Evolutionary conservation across 345 rosid species (phyloP).

Genomic region (Mangifera indica): DNA sequence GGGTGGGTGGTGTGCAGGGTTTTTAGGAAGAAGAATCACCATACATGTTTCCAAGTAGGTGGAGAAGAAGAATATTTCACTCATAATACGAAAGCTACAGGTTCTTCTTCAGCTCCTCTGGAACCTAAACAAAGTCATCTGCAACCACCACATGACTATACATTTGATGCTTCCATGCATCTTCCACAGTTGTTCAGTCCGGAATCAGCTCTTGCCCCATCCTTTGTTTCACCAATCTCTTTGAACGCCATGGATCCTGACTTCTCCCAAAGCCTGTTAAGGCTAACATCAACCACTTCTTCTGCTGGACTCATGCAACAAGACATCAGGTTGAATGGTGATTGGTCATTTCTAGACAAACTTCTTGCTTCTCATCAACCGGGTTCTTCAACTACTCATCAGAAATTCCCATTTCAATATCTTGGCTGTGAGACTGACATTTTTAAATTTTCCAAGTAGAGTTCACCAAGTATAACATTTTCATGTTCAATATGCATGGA

Average conservation of each 20-base stretch:
- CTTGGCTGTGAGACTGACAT: slow-evolving; percentile 52
- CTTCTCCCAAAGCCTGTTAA: slow-evolving; percentile 66
- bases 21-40: slow-evolving; percentile 73
- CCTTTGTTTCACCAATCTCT: slow-evolving; percentile 33
- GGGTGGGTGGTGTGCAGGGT: slow-evolving; percentile 73
- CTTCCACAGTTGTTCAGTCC: slow-evolving; percentile 82
- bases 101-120: slow-evolving; percentile 25
- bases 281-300: slow-evolving; percentile 44
- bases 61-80: slow-evolving; percentile 36
- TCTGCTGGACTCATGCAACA: slow-evolving; percentile 24
- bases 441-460: slow-evolving; percentile 57
- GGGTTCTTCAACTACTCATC: slow-evolving; percentile 35
- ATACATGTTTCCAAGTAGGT: slow-evolving; percentile 48
- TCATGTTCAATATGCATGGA: neutral
- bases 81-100: slow-evolving; percentile 29
- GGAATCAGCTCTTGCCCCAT: slow-evolving; percentile 45
- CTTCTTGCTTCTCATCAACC: slow-evolving; percentile 61
- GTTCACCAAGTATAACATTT: no score
- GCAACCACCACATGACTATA: slow-evolving; percentile 33
- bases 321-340: slow-evolving; percentile 48
- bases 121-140: slow-evolving; percentile 31
- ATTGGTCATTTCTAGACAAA: slow-evolving; percentile 88
- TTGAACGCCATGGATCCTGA: slow-evolving; percentile 47
- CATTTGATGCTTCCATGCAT: slow-evolving; percentile 55
- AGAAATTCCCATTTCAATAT: slow-evolving; percentile 64